Percentiles rank a stretch among this genome's conserved stretches.
Conservation (phyloP, 768 basidiomycete species). For the Calocybe gangraenosa region DNA sequence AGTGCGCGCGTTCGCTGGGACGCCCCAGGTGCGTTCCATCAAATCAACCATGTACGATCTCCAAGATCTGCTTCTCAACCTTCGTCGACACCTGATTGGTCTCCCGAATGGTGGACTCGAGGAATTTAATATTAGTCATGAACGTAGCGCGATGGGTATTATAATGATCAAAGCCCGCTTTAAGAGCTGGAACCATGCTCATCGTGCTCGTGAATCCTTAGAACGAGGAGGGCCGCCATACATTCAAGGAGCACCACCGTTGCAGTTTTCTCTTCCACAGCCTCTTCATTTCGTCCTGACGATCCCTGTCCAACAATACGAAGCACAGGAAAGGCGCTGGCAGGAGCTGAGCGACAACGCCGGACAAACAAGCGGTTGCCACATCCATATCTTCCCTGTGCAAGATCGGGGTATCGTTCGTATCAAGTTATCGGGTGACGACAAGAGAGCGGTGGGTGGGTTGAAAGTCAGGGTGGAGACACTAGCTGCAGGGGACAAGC, state of each 20-base stretch:
- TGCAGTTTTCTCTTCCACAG: conserved; percentile 35
- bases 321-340: conserved; percentile 48
- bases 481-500: conserved; percentile 44
- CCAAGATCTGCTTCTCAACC: conserved; percentile 14
- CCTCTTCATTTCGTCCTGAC: conserved; percentile 48
- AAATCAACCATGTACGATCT: conserved; percentile 19
- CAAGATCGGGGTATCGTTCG: conserved; percentile 22
- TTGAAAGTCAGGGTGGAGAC: conserved; percentile 60
- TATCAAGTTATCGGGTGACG: conserved; percentile 45
- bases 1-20: conserved; percentile 27
- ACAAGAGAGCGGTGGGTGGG: conserved; percentile 49
- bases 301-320: conserved; percentile 45
- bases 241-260: conserved; percentile 26
- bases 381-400: conserved; percentile 23
- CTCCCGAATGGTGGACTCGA: conserved; percentile 16
- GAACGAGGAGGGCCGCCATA: conserved; percentile 26
- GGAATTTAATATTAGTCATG: conserved; percentile 23
- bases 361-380: conserved; percentile 6
- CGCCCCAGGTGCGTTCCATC: conserved; percentile 15
- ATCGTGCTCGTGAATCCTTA: conserved; percentile 34
- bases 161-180: conserved; percentile 41
- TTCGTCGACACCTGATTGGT: conserved; percentile 22
- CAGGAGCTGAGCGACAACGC: conserved; percentile 36
- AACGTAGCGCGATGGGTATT: conserved; percentile 25
- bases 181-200: conserved; percentile 43